These are phyloP conservation scores for Perkinsus chesapeaki DNA, from an alignment of 169 alveolate genomes.

Conservation along the genomic window DNA sequence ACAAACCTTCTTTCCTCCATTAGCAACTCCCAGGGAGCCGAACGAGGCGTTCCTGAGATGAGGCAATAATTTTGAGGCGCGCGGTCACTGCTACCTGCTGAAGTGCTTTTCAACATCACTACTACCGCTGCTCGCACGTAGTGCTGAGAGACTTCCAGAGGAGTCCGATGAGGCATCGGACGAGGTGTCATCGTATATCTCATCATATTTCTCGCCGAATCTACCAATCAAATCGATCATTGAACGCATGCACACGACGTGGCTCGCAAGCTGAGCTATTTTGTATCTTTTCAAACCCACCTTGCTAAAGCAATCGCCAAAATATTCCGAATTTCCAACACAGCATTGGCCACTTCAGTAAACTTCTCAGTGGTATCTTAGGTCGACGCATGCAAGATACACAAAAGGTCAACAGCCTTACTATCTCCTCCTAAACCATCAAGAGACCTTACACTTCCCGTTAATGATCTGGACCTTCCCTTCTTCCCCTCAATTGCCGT, in stretches of 20 bases:
- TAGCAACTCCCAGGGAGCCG: no score
- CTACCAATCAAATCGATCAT: not conserved
- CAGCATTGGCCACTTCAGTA: not conserved
- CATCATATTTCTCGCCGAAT: not conserved
- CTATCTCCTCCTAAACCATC: no score
- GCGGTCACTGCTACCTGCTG: no score
- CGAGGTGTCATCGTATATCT: not conserved
- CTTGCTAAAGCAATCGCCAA: not conserved
- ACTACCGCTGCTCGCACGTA: not conserved
- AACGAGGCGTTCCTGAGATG: no score
- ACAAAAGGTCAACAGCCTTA: no score
- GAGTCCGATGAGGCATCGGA: not conserved
- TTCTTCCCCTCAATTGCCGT: not conserved
- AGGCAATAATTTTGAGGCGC: no score
- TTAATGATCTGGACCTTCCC: no score
- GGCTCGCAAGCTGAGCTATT: not conserved
- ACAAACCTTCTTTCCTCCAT: no score
- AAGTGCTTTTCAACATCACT: not conserved
- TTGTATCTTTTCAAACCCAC: not conserved
- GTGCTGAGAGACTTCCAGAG: not conserved
- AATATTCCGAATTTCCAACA: not conserved
- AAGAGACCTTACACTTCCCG: no score
- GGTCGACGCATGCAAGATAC: no score
- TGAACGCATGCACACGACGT: not conserved
- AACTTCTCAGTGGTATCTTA: not conserved